Evolutionary conservation across 345 rosid species (phyloP), one percentile per base, ranked within the genome.

Genomic region (Lepidium sativum): DNA sequence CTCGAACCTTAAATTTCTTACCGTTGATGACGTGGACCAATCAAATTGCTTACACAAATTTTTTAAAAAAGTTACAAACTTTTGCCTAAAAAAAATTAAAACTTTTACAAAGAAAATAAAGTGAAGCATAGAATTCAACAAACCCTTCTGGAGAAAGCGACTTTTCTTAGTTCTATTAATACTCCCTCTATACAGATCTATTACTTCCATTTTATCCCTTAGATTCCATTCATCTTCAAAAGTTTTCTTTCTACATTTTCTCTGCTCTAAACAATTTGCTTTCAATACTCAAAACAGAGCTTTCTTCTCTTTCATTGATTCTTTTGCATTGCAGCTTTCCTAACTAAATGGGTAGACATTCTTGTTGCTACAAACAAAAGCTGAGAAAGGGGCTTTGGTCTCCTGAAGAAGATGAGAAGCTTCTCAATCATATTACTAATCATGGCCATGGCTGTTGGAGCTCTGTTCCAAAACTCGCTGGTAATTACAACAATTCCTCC

Each of bases 371-470:
- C 81, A 84, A 81, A 77, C 92, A 84, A 82, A 86, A 86, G 77
- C 75, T 86, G 43, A 79, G 91, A 68, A 89, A 89, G 77, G 96
- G 96, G 52, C 80, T 88, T 42, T 88, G 96, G 96, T 88, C 92
- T 39, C 96, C 92, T 15, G 96, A 88, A 61, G 96, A 88, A 82
- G 92, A 88, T 52, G 96, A 84, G 82, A 88, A 84, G 47, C 89
- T 88, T 64, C 85, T 86, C 27, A 80, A 70, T 76, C 77, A 84
- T 63, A 86, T 88, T 40, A 79, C 85, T 9, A 83, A 78, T 57
- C 83, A 81, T 35, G 96, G 96, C 3, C 90, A 79, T 75, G 96
- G 92, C 9, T 88, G 92, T 42, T 88, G 96, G 96, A 86, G 96
- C 67, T 82, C 92, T 71, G 96, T 88, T 66, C 96, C 96, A 41